Conservation (phyloP, 2,329 filamentous ascomycete species). For the Apiospora marii region DNA sequence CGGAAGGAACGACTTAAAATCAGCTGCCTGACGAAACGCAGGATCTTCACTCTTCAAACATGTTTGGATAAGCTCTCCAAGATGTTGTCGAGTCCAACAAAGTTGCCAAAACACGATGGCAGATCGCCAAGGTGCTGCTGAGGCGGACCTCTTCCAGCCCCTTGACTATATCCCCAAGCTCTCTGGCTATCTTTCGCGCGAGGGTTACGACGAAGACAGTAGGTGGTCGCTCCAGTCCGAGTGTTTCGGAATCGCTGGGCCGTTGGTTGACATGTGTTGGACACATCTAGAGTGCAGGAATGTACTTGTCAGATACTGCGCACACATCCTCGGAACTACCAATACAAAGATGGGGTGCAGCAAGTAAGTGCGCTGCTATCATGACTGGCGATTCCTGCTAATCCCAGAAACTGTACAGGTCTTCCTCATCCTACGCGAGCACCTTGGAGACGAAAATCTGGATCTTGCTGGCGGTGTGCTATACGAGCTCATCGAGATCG, state of each 20-base stretch:
- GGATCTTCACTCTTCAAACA: neutral
- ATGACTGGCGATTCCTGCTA: neutral
- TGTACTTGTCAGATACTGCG: constrained; percentile 53
- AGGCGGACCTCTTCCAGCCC: neutral
- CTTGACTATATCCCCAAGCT: constrained; percentile 21
- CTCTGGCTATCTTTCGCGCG: constrained; percentile 20
- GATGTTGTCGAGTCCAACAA: neutral
- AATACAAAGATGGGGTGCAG: constrained; percentile 54
- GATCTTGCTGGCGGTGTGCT: constrained; percentile 53
- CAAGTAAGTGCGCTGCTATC: constrained; percentile 41
- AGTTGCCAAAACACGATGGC: neutral
- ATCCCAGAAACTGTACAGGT: constrained; percentile 37
- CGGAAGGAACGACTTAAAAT: neutral
- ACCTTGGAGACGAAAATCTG: constrained; percentile 54
- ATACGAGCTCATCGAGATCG: constrained; percentile 56
- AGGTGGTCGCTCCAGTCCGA: neutral
- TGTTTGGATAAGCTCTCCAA: neutral
- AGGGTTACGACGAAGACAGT: constrained; percentile 24
- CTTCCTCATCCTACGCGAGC: constrained; percentile 51
- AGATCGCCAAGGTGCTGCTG: neutral
- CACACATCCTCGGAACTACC: constrained; percentile 53
- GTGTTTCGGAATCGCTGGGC: neutral
- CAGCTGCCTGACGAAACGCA: too few relatives aligned
- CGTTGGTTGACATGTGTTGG: neutral
- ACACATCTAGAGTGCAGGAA: constrained; percentile 51